phyloP scores from a whole-genome alignment of 2,329 filamentous ascomycete species.

The Nannizziopsis arthrosporioides region DNA sequence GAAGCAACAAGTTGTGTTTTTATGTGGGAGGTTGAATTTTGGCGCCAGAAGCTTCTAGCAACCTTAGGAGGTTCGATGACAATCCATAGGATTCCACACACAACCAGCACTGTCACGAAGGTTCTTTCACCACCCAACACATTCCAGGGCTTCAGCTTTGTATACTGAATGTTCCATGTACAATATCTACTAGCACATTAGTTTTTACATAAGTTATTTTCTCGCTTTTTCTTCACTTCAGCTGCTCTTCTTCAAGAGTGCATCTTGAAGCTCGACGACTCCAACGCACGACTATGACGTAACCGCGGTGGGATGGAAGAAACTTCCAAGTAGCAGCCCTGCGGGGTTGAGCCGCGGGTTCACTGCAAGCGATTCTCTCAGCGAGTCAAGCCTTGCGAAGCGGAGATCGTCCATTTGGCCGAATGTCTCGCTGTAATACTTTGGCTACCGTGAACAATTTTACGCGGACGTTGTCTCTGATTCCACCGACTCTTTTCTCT shows the following conservation, averaged over 20 bases:
- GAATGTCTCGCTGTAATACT: too few relatives aligned
- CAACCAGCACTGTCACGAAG: slow-evolving; percentile 3
- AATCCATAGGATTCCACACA: slow-evolving; percentile 12
- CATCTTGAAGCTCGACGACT: background rate
- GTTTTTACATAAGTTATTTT: too few relatives aligned
- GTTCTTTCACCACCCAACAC: slow-evolving; percentile 1
- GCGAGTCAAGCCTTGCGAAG: too few relatives aligned
- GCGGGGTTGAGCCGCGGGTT: too few relatives aligned
- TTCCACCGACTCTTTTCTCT: too few relatives aligned
- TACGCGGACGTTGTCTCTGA: too few relatives aligned
- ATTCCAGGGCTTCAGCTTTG: background rate
- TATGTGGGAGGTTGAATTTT: slow-evolving; percentile 33
- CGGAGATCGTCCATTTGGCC: too few relatives aligned
- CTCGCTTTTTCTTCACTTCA: too few relatives aligned
- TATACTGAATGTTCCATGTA: slow-evolving; percentile 22
- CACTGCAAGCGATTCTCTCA: too few relatives aligned
- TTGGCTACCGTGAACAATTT: too few relatives aligned
- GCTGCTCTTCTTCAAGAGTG: background rate
- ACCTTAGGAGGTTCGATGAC: slow-evolving; percentile 25
- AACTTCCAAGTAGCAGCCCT: too few relatives aligned
- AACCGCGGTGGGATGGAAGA: slow-evolving; percentile 8
- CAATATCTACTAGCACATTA: too few relatives aligned
- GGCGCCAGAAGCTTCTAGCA: slow-evolving; percentile 34
- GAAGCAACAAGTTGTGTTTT: slow-evolving; percentile 20
- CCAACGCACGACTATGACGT: slow-evolving; percentile 6